phyloP scores from a whole-genome alignment of 169 alveolate genomes.

The Plasmodium fragile region DNA sequence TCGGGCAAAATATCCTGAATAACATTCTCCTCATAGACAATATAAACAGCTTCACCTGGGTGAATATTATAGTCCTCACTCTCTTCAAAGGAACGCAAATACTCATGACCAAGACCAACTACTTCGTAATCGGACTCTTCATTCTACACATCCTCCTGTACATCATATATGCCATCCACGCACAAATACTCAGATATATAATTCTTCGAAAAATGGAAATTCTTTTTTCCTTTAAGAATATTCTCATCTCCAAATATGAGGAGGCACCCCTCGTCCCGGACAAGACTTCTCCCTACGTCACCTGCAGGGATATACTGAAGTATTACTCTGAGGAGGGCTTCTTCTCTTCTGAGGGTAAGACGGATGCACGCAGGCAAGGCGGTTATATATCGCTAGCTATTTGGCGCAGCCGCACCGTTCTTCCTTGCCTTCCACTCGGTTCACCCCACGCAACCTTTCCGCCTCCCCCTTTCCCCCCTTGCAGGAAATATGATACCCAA shows the following conservation, averaged over 20 bases:
- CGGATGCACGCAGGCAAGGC: not conserved
- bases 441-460: not conserved
- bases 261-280: conserved; percentile 51
- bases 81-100: conserved; percentile 46
- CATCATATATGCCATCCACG: conserved; percentile 62
- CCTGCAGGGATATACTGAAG: conserved; percentile 48
- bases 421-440: not conserved
- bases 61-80: conserved; percentile 9
- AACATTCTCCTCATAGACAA: conserved; percentile 61
- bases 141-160: conserved; percentile 41
- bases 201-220: conserved; percentile 71
- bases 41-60: conserved; percentile 58
- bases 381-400: not conserved
- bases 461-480: not conserved
- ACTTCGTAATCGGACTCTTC: conserved; percentile 37
- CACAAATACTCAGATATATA: conserved; percentile 65
- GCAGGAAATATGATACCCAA: conserved; percentile 69
- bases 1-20: conserved; percentile 44
- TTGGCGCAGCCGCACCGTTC: not conserved
- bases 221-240: conserved; percentile 47
- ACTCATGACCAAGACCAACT: conserved; percentile 35
- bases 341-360: conserved; percentile 64
- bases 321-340: conserved; percentile 72
- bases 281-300: conserved; percentile 34
- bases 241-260: conserved; percentile 38